Percentiles rank a stretch among this genome's conserved stretches.
phyloP scores from a whole-genome alignment of 768 basidiomycete genomes.

The Amanita exitialis region DNA sequence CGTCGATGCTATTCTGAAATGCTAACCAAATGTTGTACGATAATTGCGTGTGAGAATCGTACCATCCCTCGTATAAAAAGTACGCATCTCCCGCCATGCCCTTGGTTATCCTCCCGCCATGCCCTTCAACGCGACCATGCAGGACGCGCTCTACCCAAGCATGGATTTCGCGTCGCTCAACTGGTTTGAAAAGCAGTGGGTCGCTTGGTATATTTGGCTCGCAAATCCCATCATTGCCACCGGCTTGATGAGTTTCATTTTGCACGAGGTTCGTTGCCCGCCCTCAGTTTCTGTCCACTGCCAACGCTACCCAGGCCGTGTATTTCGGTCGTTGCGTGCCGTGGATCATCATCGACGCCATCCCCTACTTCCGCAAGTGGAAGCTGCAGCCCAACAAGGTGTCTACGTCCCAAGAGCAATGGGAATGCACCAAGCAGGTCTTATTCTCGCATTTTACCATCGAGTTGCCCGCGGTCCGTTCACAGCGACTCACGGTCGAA shows the following conservation, averaged over 20 bases:
- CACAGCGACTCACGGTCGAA: neutral
- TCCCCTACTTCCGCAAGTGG: conserved; percentile 90
- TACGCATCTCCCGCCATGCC: neutral
- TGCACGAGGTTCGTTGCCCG: conserved; percentile 74
- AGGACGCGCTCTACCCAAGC: conserved; percentile 39
- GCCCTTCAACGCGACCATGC: conserved; percentile 32
- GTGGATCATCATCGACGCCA: conserved; percentile 91
- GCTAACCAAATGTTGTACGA: neutral
- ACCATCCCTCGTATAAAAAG: neutral
- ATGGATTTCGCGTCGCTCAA: conserved; percentile 51
- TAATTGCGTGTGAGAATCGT: conserved; percentile 2
- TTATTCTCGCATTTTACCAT: conserved; percentile 93
- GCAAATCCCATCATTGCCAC: conserved; percentile 91
- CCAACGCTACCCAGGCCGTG: conserved; percentile 48
- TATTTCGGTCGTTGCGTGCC: conserved; percentile 95
- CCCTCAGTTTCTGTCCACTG: neutral
- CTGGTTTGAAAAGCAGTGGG: conserved; percentile 78
- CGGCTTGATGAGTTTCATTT: conserved; percentile 81
- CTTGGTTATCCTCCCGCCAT: conserved; percentile 15
- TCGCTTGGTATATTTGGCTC: conserved; percentile 74
- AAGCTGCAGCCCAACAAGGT: conserved; percentile 86
- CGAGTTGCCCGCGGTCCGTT: conserved; percentile 76
- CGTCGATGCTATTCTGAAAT: conserved; percentile 67
- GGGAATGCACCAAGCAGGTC: conserved; percentile 93
- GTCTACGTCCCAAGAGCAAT: conserved; percentile 75